phyloP scores from a whole-genome alignment of 2,329 filamentous ascomycete species.

The Fusarium pininemorale region DNA sequence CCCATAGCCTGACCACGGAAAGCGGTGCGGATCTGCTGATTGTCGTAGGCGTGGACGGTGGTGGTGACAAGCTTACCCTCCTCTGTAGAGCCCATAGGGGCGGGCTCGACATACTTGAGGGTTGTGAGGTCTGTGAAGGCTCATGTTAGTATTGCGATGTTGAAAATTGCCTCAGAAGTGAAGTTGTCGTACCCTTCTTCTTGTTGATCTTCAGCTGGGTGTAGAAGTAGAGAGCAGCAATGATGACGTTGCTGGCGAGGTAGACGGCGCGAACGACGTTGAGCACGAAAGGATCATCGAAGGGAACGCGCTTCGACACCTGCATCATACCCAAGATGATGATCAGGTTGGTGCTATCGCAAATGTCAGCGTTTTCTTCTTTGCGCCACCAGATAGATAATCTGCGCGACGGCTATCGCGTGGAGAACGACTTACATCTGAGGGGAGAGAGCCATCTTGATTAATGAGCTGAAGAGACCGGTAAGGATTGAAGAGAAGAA shows the following conservation, averaged over 20 bases:
- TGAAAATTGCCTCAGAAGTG: background rate
- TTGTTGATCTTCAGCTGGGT: constrained; percentile 87
- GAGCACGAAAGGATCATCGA: constrained; percentile 78
- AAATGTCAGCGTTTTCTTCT: constrained; percentile 36
- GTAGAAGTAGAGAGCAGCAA: constrained; percentile 85
- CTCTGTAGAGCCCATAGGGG: constrained; percentile 91
- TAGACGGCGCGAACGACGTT: constrained; percentile 66
- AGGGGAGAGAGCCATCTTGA: constrained; percentile 70
- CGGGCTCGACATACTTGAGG: constrained; percentile 97
- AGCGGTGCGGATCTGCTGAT: constrained; percentile 81
- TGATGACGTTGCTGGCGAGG: constrained; percentile 77
- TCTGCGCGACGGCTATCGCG: constrained; percentile 18
- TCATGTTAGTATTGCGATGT: constrained; percentile 13
- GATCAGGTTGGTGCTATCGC: constrained; percentile 82
- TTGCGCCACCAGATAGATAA: constrained; percentile 21
- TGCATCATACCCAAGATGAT: constrained; percentile 99
- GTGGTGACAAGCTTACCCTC: constrained; percentile 97
- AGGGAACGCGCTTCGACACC: constrained; percentile 93
- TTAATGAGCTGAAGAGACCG: background rate
- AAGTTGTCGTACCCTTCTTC: constrained; percentile 82
- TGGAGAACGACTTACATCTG: constrained; percentile 64
- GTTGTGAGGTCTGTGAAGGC: constrained; percentile 84
- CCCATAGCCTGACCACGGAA: constrained; percentile 96
- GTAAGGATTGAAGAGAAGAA: background rate
- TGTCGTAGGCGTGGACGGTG: constrained; percentile 95